These are phyloP conservation scores for Schwanniomyces etchellsii DNA, from an alignment of 1,139 yeast species.

Conservation along the genomic window DNA sequence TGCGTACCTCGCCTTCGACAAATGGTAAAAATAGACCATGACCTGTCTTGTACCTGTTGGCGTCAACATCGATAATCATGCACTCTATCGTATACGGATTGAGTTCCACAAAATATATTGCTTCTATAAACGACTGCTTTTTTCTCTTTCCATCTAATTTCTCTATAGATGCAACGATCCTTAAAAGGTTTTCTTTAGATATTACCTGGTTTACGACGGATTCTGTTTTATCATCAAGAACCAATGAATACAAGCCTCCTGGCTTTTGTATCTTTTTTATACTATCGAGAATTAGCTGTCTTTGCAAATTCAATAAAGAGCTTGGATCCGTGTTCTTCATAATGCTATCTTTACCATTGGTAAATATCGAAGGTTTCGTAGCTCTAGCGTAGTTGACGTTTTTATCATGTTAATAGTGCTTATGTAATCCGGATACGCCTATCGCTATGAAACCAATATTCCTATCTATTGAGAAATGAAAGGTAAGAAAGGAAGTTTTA, in stretches of 20 bases:
- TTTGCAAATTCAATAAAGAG: slow-evolving; percentile 31
- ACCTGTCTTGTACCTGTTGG: slow-evolving; percentile 33
- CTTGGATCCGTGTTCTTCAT: slow-evolving; percentile 23
- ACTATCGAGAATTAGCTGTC: slow-evolving; percentile 28
- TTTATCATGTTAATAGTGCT: too few species aligned
- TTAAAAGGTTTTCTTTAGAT: slow-evolving; percentile 30
- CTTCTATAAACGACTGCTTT: slow-evolving; percentile 34
- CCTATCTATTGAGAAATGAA: too few species aligned
- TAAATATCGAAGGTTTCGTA: too few species aligned
- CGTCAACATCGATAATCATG: slow-evolving; percentile 36
- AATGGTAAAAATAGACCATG: slow-evolving; percentile 34
- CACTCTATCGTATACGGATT: slow-evolving; percentile 35
- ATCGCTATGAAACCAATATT: too few species aligned
- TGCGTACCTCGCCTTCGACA: slow-evolving; percentile 18
- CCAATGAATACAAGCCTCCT: slow-evolving; percentile 32
- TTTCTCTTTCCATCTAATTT: slow-evolving; percentile 30
- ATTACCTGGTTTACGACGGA: slow-evolving; percentile 28
- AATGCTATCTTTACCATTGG: background rate
- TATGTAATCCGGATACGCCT: too few species aligned
- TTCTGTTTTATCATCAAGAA: slow-evolving; percentile 35
- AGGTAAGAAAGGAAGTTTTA: too few species aligned
- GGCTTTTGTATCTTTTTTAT: slow-evolving; percentile 29
- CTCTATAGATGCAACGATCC: slow-evolving; percentile 40
- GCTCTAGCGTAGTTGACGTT: too few species aligned
- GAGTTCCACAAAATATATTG: slow-evolving; percentile 37